A percentile compares a stretch with the other conserved stretches of the same genome.
These are phyloP conservation scores for Nemania sp. DNA, from an alignment of 2,329 filamentous ascomycete genomes.

Conservation along the genomic window DNA sequence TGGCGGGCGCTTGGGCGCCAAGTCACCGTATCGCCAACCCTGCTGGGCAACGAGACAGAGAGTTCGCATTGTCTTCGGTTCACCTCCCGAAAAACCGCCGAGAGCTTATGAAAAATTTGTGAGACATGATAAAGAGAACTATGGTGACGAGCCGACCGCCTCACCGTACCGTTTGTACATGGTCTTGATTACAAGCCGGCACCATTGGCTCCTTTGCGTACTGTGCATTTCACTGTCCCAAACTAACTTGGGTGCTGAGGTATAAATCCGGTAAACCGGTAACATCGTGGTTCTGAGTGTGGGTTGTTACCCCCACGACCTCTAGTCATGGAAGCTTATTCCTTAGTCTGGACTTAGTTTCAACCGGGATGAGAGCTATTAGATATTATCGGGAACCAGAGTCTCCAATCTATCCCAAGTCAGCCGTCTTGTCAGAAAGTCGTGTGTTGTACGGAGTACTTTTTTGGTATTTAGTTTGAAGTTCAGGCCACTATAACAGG, in stretches of 20 bases:
- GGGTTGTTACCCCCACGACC: constrained; percentile 17
- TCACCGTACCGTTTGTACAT: not conserved
- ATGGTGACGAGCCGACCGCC: constrained; percentile 9
- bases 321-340: constrained; percentile 2
- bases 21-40: constrained; percentile 11
- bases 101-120: not conserved
- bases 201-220: constrained; percentile 9
- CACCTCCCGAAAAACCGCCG: constrained; percentile 17
- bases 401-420: no score
- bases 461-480: not conserved
- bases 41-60: not conserved
- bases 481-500: not conserved
- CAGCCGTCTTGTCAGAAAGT: no score
- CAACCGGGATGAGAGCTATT: constrained; percentile 1
- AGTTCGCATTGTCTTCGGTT: constrained; percentile 10
- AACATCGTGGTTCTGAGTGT: not conserved
- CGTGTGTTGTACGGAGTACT: no score
- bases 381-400: constrained; percentile 1
- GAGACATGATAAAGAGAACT: not conserved
- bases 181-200: not conserved
- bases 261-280: constrained; percentile 24
- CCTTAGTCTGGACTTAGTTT: constrained; percentile 9
- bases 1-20: constrained; percentile 6
- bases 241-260: not conserved
- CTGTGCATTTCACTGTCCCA: not conserved